A percentile compares a stretch with the other conserved stretches of the same genome.
Evolutionary conservation across 2,329 filamentous ascomycete genomes (phyloP).

Genomic region (Nemania abortiva): DNA sequence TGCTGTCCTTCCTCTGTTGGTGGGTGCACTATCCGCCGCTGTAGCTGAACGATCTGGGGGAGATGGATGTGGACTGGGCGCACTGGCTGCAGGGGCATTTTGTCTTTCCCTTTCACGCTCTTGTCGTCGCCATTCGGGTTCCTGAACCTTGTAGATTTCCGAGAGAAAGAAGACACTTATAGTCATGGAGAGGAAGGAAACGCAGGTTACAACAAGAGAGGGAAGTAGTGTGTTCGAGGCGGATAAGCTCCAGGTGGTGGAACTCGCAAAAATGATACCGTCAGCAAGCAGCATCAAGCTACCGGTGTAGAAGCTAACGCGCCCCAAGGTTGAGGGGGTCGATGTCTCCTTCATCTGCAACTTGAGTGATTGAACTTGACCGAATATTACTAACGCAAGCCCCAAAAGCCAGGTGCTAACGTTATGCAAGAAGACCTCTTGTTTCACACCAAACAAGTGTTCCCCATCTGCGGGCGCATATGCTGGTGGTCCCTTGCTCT

Average conservation of each 20-base stretch:
- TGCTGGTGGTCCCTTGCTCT: constrained; percentile 71
- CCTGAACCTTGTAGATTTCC: constrained; percentile 72
- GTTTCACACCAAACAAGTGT: constrained; percentile 71
- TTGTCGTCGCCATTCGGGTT: constrained; percentile 65
- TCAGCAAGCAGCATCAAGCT: constrained; percentile 73
- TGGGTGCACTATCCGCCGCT: constrained; percentile 42
- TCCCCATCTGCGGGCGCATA: constrained; percentile 64
- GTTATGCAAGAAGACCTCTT: constrained; percentile 68
- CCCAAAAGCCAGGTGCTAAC: constrained; percentile 70
- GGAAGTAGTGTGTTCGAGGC: constrained; percentile 69
- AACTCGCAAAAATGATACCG: constrained; percentile 68
- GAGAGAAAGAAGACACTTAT: constrained; percentile 69
- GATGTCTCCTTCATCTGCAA: constrained; percentile 74
- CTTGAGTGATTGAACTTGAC: constrained; percentile 72
- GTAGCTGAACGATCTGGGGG: constrained; percentile 36
- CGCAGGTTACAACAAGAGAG: constrained; percentile 65
- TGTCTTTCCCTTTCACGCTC: constrained; percentile 52
- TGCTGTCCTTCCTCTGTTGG: constrained; percentile 41
- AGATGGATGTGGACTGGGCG: constrained; percentile 40
- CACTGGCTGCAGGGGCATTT: constrained; percentile 42
- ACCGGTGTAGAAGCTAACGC: constrained; percentile 74
- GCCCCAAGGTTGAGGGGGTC: constrained; percentile 75
- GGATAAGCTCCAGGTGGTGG: constrained; percentile 67
- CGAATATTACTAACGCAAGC: constrained; percentile 67
- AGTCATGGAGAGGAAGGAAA: constrained; percentile 67